phyloP scores from a whole-genome alignment of 225 moss, liverwort and hornwort species.

The Sphagnum contortum region DNA sequence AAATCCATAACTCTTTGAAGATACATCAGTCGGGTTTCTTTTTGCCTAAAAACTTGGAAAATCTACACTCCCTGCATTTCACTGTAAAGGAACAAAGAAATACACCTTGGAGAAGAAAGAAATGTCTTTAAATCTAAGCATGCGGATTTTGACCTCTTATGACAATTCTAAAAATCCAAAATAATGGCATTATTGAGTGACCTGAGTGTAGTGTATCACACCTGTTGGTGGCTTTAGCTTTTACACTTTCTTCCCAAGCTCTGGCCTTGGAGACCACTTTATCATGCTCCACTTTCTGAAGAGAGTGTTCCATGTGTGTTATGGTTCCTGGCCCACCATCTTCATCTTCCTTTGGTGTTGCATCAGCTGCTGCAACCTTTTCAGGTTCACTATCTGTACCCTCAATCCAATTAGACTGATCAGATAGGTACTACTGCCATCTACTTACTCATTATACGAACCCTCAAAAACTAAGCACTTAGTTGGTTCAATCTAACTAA shows the following conservation, averaged over 20 bases:
- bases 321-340: slow-evolving; percentile 37
- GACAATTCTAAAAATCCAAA: no score
- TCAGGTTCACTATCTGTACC: no score
- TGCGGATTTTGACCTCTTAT: no score
- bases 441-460: no score
- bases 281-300: slow-evolving; percentile 42
- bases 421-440: no score
- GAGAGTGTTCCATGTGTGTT: slow-evolving; percentile 36
- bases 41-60: neutral
- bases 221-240: slow-evolving; percentile 30
- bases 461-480: no score
- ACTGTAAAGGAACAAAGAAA: neutral
- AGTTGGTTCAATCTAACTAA: no score
- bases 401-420: no score
- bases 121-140: no score
- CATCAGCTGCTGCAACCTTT: no score
- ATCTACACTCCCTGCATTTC: neutral
- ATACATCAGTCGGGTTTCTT: no score
- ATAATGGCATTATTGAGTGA: neutral
- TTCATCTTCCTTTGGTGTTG: slow-evolving; percentile 1
- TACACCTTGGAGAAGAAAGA: neutral
- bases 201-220: neutral
- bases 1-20: no score
- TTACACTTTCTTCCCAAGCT: slow-evolving; percentile 45
- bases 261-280: slow-evolving; percentile 25